These are phyloP conservation scores for Plasmodium inui DNA, from an alignment of 169 alveolate genomes.

Conservation along the genomic window DNA sequence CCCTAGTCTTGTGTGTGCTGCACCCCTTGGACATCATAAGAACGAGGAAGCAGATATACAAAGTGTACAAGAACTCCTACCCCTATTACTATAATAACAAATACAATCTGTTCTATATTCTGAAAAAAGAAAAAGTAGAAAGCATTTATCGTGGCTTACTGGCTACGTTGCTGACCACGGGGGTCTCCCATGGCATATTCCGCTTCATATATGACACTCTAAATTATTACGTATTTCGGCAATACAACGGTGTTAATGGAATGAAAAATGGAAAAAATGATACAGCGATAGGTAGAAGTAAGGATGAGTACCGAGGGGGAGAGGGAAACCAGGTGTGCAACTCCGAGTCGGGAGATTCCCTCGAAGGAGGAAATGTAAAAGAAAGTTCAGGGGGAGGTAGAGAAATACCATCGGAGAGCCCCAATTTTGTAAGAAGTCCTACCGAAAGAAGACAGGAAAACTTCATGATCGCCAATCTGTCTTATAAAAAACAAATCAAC, in stretches of 20 bases:
- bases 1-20: conserved; percentile 50
- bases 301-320: background rate
- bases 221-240: conserved; percentile 16
- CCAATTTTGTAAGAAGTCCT: background rate
- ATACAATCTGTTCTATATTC: conserved; percentile 55
- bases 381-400: background rate
- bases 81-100: conserved; percentile 74
- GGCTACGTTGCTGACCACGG: conserved; percentile 69
- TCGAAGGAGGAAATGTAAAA: background rate
- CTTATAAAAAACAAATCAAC: background rate
- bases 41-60: conserved; percentile 71
- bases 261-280: background rate
- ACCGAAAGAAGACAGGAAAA: background rate
- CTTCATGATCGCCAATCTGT: background rate
- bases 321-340: background rate
- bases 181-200: conserved; percentile 59
- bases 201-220: conserved; percentile 57
- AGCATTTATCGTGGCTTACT: conserved; percentile 69
- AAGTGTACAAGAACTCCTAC: conserved; percentile 66
- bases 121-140: conserved; percentile 70
- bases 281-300: background rate
- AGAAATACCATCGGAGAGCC: background rate
- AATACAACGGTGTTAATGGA: background rate
- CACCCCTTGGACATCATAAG: conserved; percentile 70
- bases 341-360: background rate